Evolutionary conservation across 352 stramenopile genomes (phyloP).

Genomic region (Pythium myriotylum): DNA sequence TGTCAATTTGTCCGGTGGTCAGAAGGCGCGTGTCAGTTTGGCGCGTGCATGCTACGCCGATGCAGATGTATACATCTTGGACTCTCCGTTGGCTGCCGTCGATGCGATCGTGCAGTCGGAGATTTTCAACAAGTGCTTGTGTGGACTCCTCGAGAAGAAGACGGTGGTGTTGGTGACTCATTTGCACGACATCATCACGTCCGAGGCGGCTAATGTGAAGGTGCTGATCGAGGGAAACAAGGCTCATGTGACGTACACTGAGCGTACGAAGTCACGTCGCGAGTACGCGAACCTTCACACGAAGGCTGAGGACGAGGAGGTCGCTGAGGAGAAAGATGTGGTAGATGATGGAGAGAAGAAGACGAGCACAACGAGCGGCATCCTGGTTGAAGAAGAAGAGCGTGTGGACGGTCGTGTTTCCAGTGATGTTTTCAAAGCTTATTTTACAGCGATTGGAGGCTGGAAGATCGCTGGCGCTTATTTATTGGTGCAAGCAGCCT

Average conservation of each 20-base stretch:
- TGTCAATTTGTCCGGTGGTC: slow-evolving; percentile 92
- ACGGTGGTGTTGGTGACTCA: slow-evolving; percentile 93
- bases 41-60: slow-evolving; percentile 63
- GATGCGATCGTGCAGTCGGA: slow-evolving; percentile 93
- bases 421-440: slow-evolving; percentile 16
- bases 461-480: neutral
- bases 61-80: slow-evolving; percentile 77
- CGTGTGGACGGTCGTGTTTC: slow-evolving; percentile 25
- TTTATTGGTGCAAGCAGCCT: slow-evolving; percentile 33
- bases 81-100: slow-evolving; percentile 92
- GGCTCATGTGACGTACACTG: neutral
- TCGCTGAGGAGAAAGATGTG: neutral
- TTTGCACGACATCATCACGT: slow-evolving; percentile 67
- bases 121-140: slow-evolving; percentile 83
- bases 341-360: neutral
- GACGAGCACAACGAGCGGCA: neutral
- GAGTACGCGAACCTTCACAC: slow-evolving; percentile 5
- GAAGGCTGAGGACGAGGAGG: slow-evolving; percentile 2
- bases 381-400: slow-evolving; percentile 31
- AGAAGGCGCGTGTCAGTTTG: slow-evolving; percentile 87
- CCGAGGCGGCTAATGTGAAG: slow-evolving; percentile 27
- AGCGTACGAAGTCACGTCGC: slow-evolving; percentile 9
- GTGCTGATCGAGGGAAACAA: slow-evolving; percentile 18
- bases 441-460: slow-evolving; percentile 25
- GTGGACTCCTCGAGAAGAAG: slow-evolving; percentile 42